Evolutionary conservation across 139 green algal genomes (phyloP), one percentile per base, ranked within the genome.

Genomic region (Chlorella sorokiniana): DNA sequence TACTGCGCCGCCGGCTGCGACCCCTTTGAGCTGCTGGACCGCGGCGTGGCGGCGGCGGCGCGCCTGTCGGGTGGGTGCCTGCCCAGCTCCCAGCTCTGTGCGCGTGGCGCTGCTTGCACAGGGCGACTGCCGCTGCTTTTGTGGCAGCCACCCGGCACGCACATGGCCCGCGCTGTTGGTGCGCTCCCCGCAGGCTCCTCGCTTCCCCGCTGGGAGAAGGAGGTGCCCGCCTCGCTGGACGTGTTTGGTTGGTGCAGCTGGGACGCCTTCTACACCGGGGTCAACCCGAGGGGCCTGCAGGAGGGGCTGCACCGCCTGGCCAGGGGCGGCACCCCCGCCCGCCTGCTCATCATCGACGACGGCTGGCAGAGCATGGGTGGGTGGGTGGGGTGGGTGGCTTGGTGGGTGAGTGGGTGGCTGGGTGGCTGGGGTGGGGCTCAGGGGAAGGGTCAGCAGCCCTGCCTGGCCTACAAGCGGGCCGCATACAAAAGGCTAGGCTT

Each of bases 191-290:
- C 74, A 80, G 94, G 93, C 35, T 31, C 16, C 6, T 91, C 90
- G 2, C 78, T 68, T 20, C 89, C 90, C 0, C 86, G 91, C 42
- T 72, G 82, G 65, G 76, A 86, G 20, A 97, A 97, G 88, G 29
- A 62, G 31, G 76, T 92, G 44, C 96, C 96, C 0, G 72, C 82
- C 40, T 91, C 84, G 22, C 78, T 98, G 38, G 94, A 99, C 74
- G 83, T 88, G 42, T 99, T 99, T 90, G 95, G 95, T 29, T 98
- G 94, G 88, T 91, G 88, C 75, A 88, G 95, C 25, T 99, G 96
- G 75, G 75, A 81, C 31, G 75, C 41, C 10, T 40, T 83, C 8
- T 83, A 64, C 38, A 75, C 45, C 9, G 63, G 71, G 3, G 71
- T 78, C 14, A 67, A 64, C 48, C 71, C 70, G 3, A 42, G 37